Evolutionary conservation across 2,329 filamentous ascomycete genomes (phyloP).

Genomic region (Pseudogymnoascus sp.): DNA sequence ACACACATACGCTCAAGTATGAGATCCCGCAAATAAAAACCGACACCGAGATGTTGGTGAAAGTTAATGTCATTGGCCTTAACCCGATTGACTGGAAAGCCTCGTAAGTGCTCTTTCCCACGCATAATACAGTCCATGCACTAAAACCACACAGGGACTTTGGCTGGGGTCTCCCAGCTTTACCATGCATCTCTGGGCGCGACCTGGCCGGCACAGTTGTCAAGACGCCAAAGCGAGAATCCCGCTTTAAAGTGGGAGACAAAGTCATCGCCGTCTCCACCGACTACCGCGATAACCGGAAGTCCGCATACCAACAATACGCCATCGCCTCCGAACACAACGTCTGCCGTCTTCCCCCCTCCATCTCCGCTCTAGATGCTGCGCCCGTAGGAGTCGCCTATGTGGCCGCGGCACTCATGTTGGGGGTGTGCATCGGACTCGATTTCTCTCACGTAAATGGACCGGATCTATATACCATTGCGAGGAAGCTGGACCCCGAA

Average conservation of each 20-base stretch:
- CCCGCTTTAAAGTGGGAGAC: constrained; percentile 49
- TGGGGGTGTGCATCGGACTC: constrained; percentile 63
- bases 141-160: constrained; percentile 43
- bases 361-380: constrained; percentile 18
- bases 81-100: constrained; percentile 80
- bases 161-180: constrained; percentile 24
- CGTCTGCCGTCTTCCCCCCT: constrained; percentile 22
- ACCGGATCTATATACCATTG: constrained; percentile 49
- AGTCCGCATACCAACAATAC: constrained; percentile 32
- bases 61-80: constrained; percentile 51
- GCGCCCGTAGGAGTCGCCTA: constrained; percentile 27
- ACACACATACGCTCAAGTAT: constrained; percentile 38
- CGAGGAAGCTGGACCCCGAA: constrained; percentile 39
- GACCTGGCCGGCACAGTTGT: constrained; percentile 62
- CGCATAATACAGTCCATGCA: constrained; percentile 50
- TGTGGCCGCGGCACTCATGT: constrained; percentile 56
- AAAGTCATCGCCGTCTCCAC: constrained; percentile 28
- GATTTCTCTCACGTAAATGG: constrained; percentile 47
- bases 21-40: constrained; percentile 38
- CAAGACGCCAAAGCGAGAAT: constrained; percentile 31
- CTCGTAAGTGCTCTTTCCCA: constrained; percentile 60
- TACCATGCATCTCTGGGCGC: constrained; percentile 26
- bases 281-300: constrained; percentile 26
- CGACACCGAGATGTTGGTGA: constrained; percentile 57
- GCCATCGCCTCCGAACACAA: constrained; percentile 42